Evolutionary conservation across 2,329 filamentous ascomycete species (phyloP), one percentile per base, ranked within the genome.

Genomic region (Aspergillus caelatus): DNA sequence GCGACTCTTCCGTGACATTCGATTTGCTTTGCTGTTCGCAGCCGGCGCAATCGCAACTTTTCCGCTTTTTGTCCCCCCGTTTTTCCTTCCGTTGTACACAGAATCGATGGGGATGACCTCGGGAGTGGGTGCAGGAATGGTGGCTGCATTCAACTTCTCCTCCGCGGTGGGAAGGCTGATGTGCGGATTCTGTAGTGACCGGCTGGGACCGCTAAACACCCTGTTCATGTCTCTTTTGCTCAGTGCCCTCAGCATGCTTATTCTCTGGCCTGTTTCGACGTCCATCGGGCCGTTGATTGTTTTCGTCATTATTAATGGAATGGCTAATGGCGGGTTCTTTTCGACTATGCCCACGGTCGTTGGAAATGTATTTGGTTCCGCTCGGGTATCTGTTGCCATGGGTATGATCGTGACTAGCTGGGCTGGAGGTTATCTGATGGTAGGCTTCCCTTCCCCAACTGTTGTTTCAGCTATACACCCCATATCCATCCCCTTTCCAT

Each of bases 281-380:
- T 82, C 83, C 0, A 72, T 89, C 1, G 84, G 77, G 0, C 85
- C 86, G 0, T 71, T 89, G 32, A 75, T 85, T 19, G 73, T 83
- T 0, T 90, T 90, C 69, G 85, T 85, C 10, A 77, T 88, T 7
- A 75, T 89, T 26, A 89, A 89, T 65, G 88, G 88, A 0, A 75
- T 83, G 43, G 81, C 84, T 6, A 89, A 89, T 67, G 88, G 88
- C 0, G 86, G 84, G 0, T 89, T 89, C 77, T 89, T 90, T 69
- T 83, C 84, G 1, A 85, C 84, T 0, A 88, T 89, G 80, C 88
- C 88, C 0, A 89, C 87, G 0, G 86, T 87, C 2, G 84, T 89
- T 0, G 83, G 84, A 0, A 86, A 83, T 66, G 81, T 87, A 0
- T 88, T 88, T 75, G 87, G 86, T 1, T 85, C 81, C 4, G 81